Conservation (phyloP, 2,329 filamentous ascomycete genomes). For the Phialemonium atrogriseum region DNA sequence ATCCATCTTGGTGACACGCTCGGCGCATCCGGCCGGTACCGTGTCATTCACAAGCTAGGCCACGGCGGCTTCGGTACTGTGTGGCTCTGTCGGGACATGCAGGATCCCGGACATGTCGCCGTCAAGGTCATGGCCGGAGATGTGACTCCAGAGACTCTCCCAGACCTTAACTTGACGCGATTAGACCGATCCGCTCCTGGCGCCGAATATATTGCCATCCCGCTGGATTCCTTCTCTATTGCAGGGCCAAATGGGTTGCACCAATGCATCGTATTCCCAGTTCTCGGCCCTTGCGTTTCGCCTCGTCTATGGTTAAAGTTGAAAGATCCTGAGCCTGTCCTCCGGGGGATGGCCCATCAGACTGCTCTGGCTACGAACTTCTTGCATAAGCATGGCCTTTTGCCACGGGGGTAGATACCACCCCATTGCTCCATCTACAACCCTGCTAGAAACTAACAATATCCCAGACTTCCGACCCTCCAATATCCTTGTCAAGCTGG, state of each 20-base stretch:
- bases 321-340: background rate
- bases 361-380: constrained; percentile 5
- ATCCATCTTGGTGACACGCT: constrained; percentile 14
- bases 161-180: background rate
- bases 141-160: background rate
- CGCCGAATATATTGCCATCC: constrained; percentile 7
- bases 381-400: constrained; percentile 6
- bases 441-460: background rate
- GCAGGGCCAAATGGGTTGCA: background rate
- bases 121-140: constrained; percentile 7
- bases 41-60: constrained; percentile 15
- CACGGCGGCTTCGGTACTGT: constrained; percentile 14
- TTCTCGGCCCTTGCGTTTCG: constrained; percentile 7
- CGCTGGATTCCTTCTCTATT: constrained; percentile 1
- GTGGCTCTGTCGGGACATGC: constrained; percentile 14
- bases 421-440: background rate
- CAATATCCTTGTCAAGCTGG: constrained; percentile 7
- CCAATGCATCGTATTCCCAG: background rate
- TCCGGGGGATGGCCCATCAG: constrained; percentile 6
- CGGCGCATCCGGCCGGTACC: constrained; percentile 9
- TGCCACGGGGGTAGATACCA: constrained; percentile 7
- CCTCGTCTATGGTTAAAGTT: constrained; percentile 3
- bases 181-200: constrained; percentile 5
- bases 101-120: constrained; percentile 4
- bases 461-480: constrained; percentile 6